These are phyloP conservation scores for Plasmodium malariae DNA, from an alignment of 169 alveolate species.

Conservation along the genomic window DNA sequence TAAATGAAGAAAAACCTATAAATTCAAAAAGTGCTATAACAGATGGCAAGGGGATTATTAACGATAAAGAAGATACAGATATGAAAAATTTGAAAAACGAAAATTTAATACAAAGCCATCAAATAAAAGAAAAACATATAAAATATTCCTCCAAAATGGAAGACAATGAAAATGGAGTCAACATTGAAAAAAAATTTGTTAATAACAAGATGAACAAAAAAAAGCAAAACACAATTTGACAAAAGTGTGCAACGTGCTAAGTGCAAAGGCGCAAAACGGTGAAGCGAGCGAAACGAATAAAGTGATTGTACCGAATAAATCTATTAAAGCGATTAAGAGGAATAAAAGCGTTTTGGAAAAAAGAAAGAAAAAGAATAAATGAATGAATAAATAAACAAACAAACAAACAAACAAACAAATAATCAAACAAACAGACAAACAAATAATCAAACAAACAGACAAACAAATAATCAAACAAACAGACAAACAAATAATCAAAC, in stretches of 20 bases:
- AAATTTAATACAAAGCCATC: slow-evolving; percentile 41
- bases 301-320: no score
- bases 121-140: slow-evolving; percentile 30
- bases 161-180: neutral
- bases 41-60: neutral
- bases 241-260: neutral
- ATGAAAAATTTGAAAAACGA: neutral
- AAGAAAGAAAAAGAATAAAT: no score
- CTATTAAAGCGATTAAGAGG: no score
- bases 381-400: no score
- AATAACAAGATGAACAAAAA: slow-evolving; percentile 32
- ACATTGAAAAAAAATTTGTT: slow-evolving; percentile 15
- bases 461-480: no score
- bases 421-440: no score
- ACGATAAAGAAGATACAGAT: neutral
- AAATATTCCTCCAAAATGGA: slow-evolving; percentile 17
- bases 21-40: neutral
- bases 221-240: slow-evolving; percentile 61
- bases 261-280: neutral
- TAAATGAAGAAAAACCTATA: slow-evolving; percentile 45
- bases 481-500: no score
- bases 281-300: no score
- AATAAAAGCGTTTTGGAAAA: no score
- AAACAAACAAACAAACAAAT: no score
- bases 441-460: no score